Evolutionary conservation across 1,284 basidiomycete genomes (phyloP).

Genomic region (Cystobasidium pallidum): DNA sequence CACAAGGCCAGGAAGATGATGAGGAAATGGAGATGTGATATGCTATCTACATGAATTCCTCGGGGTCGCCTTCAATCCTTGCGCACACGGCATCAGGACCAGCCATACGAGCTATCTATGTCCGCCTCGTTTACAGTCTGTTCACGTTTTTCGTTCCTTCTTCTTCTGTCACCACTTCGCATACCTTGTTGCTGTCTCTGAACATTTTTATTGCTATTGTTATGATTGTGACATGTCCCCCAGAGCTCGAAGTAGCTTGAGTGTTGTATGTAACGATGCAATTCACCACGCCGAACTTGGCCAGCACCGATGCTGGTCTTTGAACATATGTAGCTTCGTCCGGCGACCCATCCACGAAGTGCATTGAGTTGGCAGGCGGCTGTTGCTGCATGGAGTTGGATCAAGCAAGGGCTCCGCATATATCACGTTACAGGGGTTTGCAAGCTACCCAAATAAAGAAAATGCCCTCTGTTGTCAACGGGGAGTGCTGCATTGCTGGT

Average conservation of each 20-base stretch:
- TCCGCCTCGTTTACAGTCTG: background rate
- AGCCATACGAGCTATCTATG: background rate
- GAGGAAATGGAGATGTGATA: slow-evolving; percentile 26
- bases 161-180: no score
- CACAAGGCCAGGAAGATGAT: background rate
- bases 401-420: no score
- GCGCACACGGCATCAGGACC: slow-evolving; percentile 5
- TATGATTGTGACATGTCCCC: background rate
- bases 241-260: background rate
- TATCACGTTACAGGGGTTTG: no score
- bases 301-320: background rate
- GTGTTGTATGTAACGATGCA: slow-evolving; percentile 1
- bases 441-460: no score
- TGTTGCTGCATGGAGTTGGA: no score
- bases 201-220: background rate
- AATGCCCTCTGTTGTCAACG: no score
- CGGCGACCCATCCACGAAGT: no score
- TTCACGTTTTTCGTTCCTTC: no score
- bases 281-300: background rate
- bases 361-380: no score
- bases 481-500: no score
- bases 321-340: no score
- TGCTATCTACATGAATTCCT: no score
- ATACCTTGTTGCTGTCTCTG: slow-evolving; percentile 16
- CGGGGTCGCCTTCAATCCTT: background rate